Percentiles rank a stretch among this genome's conserved stretches.
Conservation (phyloP, 768 basidiomycete species). For the Hericium rajendrae region DNA sequence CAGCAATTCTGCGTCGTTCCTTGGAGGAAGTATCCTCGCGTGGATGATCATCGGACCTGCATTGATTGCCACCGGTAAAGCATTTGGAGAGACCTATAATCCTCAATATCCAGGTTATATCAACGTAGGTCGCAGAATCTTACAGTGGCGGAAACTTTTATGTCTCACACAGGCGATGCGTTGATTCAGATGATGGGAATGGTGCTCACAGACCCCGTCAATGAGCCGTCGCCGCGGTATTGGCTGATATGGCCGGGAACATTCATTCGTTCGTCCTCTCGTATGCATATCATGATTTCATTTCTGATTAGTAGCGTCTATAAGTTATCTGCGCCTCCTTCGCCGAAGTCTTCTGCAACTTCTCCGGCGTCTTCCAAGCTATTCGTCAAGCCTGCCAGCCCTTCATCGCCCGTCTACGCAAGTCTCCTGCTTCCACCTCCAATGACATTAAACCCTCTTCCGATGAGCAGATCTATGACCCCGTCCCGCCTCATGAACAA, state of each 20-base stretch:
- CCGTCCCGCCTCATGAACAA: constrained; percentile 46
- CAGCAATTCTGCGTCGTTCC: constrained; percentile 49
- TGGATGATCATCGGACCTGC: constrained; percentile 55
- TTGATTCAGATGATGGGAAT: too few species aligned
- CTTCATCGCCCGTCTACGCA: too few species aligned
- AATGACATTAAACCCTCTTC: too few species aligned
- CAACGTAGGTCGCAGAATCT: too few species aligned
- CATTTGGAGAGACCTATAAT: constrained; percentile 13
- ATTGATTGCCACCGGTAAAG: constrained; percentile 42
- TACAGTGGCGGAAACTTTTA: too few species aligned
- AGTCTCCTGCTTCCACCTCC: too few species aligned
- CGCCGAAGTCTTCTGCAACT: constrained; percentile 35
- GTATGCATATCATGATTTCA: too few species aligned
- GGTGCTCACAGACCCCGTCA: constrained; percentile 16
- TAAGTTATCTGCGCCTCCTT: constrained; percentile 49
- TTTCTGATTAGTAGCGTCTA: too few species aligned
- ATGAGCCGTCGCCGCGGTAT: constrained; percentile 43
- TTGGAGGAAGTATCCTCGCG: constrained; percentile 43
- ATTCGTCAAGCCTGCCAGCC: too few species aligned
- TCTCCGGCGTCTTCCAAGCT: too few species aligned
- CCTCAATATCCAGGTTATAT: too few species aligned
- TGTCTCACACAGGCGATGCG: too few species aligned
- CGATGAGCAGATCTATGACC: constrained; percentile 22
- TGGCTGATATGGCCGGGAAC: constrained; percentile 54
- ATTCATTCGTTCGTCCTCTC: constrained; percentile 23